These are phyloP conservation scores for Paraconiothyrium sp. DNA, from an alignment of 2,329 filamentous ascomycete species.

Conservation along the genomic window DNA sequence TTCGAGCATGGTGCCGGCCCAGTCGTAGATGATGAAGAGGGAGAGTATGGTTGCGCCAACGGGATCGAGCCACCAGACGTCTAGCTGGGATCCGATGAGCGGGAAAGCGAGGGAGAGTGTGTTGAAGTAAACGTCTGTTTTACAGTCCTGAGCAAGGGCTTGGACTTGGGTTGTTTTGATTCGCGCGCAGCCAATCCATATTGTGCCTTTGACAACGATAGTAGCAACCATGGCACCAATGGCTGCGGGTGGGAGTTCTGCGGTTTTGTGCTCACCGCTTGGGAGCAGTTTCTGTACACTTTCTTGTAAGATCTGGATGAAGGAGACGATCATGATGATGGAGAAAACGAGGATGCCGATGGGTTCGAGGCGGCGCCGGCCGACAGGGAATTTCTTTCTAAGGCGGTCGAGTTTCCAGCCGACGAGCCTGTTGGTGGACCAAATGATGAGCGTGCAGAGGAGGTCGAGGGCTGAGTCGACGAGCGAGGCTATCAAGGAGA, in stretches of 20 bases:
- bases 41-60: conserved; percentile 70
- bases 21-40: conserved; percentile 74
- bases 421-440: conserved; percentile 67
- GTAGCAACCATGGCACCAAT: conserved; percentile 67
- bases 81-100: conserved; percentile 65
- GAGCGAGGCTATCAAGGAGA: conserved; percentile 69
- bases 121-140: conserved; percentile 72
- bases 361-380: conserved; percentile 63
- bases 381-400: conserved; percentile 61
- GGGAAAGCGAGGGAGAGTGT: conserved; percentile 70
- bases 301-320: conserved; percentile 68
- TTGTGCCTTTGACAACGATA: conserved; percentile 67
- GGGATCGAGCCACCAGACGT: conserved; percentile 74
- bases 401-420: conserved; percentile 60
- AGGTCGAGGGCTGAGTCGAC: conserved; percentile 70
- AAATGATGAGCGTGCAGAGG: conserved; percentile 69
- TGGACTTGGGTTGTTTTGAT: conserved; percentile 73
- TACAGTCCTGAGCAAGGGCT: conserved; percentile 70
- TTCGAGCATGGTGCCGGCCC: conserved; percentile 69
- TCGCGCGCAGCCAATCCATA: conserved; percentile 67
- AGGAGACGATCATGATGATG: conserved; percentile 70
- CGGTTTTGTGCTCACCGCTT: conserved; percentile 58
- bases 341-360: conserved; percentile 71
- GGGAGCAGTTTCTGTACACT: conserved; percentile 67
- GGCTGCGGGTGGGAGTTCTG: conserved; percentile 61